Base-by-base conservation (phyloP, 2,329 filamentous ascomycete genomes). In the Fusarium coicis region DNA sequence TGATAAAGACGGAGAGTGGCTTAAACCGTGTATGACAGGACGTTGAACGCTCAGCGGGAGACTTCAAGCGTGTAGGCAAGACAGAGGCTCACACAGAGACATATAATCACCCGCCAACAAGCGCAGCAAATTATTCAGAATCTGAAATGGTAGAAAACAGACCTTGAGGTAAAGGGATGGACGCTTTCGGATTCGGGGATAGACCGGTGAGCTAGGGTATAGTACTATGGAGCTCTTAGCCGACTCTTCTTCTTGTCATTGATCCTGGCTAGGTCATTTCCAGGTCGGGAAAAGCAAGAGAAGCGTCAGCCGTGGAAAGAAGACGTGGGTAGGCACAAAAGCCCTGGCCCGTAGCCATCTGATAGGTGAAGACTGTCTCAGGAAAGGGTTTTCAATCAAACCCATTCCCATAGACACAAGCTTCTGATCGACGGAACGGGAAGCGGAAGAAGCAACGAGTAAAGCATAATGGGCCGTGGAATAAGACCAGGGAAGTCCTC, bases 21-120 rank as follows among this genome's bases (percentile, higher is more conserved):
- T 65, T 56, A 63, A 68, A 71, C 66, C 55, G 74, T 72, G 67
- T 72, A 76, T 74, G 72, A 62, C 75, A 77, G 70, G 70, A 68
- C 69, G 47, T 74, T 65, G 60, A 57, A 74, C 66, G 62, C 54
- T 59, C 65, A 68, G 52, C 56, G 56, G 47, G 54, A 66, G 47
- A 63, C 50, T 62, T 70, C 62, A 66, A 58, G 52, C 55, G 47
- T 63, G 57, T 53, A 70, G 57, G 55, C 62, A 67, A 73, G 62
- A 63, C 64, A 64, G 43, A 67, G 52, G 56, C 54, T 60, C 60
- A 57, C 46, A 68, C 56, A 59, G 43, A 68, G 66, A 58, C 15
- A 61, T 50, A 60, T 67, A 37, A 44, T 65, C 66, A 58, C 58
- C 52, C 52, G 39, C 68, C 54, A 60, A 68, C 66, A 76, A 70